Conservation (phyloP, 2,329 filamentous ascomycete species). For the Cladobotryum mycophilum region DNA sequence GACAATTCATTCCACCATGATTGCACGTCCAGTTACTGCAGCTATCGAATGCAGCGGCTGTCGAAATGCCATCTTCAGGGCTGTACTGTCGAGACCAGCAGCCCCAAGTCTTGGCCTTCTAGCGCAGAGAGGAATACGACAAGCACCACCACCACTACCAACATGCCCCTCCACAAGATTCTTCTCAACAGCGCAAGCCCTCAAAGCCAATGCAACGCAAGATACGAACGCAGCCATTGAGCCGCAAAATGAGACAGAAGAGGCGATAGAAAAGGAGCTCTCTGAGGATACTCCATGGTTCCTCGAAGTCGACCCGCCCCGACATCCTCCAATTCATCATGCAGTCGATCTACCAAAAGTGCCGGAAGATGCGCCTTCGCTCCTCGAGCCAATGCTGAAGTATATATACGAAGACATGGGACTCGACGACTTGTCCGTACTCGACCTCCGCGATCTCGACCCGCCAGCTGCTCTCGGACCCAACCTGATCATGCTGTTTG, state of each 20-base stretch:
- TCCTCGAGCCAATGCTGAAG: conserved; percentile 67
- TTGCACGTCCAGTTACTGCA: conserved; percentile 24
- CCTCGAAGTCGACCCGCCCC: conserved; percentile 62
- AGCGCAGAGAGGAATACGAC: conserved; percentile 15
- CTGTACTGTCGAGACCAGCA: conserved; percentile 20
- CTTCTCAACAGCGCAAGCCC: conserved; percentile 16
- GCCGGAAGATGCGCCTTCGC: conserved; percentile 62
- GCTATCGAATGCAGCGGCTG: conserved; percentile 27
- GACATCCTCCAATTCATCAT: conserved; percentile 43
- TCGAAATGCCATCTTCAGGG: conserved; percentile 24
- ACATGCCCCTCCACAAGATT: conserved; percentile 13
- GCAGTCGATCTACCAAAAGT: conserved; percentile 44
- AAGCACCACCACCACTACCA: conserved; percentile 5
- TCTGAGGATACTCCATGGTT: conserved; percentile 68
- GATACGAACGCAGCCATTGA: neutral
- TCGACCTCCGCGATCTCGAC: conserved; percentile 79
- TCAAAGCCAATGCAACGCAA: neutral
- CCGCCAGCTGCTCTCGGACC: conserved; percentile 82
- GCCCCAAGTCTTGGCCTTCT: conserved; percentile 19
- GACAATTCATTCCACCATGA: conserved; percentile 18
- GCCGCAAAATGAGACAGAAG: conserved; percentile 1
- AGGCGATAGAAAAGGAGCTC: conserved; percentile 18
- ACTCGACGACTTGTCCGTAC: conserved; percentile 69
- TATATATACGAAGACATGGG: conserved; percentile 81
- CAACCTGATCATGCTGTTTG: conserved; percentile 87